A percentile compares a stretch with the other conserved stretches of the same genome.
Conservation (phyloP, 2,329 filamentous ascomycete genomes). For the Scedosporium boydii region DNA sequence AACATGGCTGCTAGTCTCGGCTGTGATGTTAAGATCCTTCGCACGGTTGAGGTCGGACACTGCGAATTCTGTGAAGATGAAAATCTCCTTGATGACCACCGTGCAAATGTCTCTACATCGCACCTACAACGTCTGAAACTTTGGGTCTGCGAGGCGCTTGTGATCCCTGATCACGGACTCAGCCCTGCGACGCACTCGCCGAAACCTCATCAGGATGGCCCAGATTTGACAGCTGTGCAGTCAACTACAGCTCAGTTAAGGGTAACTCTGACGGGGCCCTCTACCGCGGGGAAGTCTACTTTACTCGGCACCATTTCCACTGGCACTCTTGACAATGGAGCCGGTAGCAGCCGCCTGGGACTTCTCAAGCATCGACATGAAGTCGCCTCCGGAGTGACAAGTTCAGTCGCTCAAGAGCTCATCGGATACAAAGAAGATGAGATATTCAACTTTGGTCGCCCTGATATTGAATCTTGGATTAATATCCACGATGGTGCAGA, state of each 20-base stretch:
- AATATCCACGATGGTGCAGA: conserved; percentile 80
- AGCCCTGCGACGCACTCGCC: background rate
- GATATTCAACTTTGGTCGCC: conserved; percentile 70
- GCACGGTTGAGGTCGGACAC: conserved; percentile 74
- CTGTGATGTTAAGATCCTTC: conserved; percentile 71
- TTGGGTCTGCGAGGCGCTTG: conserved; percentile 82
- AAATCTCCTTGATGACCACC: conserved; percentile 14
- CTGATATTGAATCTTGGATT: conserved; percentile 80
- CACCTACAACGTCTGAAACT: conserved; percentile 42
- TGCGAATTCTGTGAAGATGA: conserved; percentile 60
- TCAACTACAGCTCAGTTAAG: conserved; percentile 66
- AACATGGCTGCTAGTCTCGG: conserved; percentile 91
- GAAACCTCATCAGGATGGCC: background rate
- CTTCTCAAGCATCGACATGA: conserved; percentile 90
- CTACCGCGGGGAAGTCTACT: conserved; percentile 86
- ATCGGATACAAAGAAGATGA: conserved; percentile 62
- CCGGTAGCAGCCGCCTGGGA: conserved; percentile 80
- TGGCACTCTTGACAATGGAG: conserved; percentile 80
- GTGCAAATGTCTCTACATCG: conserved; percentile 8
- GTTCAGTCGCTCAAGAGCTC: conserved; percentile 87
- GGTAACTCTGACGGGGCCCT: conserved; percentile 80
- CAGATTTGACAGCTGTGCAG: conserved; percentile 8
- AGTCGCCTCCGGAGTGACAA: conserved; percentile 83
- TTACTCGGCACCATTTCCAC: conserved; percentile 82
- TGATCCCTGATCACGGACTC: conserved; percentile 60